Base-by-base conservation (phyloP, 495 filamentous ascomycete species). In the Barbatosphaeria neglecta region DNA sequence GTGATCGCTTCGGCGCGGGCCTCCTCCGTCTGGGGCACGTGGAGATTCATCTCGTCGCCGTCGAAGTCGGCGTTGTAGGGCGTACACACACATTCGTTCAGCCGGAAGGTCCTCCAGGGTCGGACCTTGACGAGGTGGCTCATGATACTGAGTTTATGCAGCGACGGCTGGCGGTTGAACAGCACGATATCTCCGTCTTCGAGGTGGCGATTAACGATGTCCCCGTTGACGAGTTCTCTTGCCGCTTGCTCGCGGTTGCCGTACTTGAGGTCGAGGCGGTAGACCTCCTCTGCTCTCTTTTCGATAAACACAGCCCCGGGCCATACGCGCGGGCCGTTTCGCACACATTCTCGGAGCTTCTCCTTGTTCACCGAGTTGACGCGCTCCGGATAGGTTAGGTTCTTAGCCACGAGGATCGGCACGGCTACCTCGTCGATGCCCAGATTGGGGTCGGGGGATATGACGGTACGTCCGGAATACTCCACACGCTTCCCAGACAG, bases 1-100 rank as follows among this genome's bases (percentile, higher is more conserved):
- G 89, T 86, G 63, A 94, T 92, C 0, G 92, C 92, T 59, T 98
- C 92, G 9, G 92, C 90, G 10, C 92, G 81, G 19, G 92, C 87
- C 65, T 99, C 93, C 56, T 99, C 90, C 16, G 84, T 86, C 61
- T 99, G 92, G 7, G 92, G 93, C 37, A 99, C 93, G 73, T 99
- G 92, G 64, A 99, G 78, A 60, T 99, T 99, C 92, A 99, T 99
- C 67, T 99, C 92, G 65, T 99, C 92, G 52, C 92, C 92, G 60
- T 99, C 92, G 60, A 99, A 99, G 82, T 99, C 92, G 50, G 92
- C 92, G 65, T 99, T 99, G 70, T 99, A 99, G 8, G 92, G 92
- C 37, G 87, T 90, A 60, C 92, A 98, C 6, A 93, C 92, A 76
- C 92, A 97, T 60, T 98, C 92, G 59, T 98, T 98, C 43, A 98